Evolutionary conservation across 371 early-diverging fungal species (phyloP).

Genomic region (Saksenaea oblongispora): DNA sequence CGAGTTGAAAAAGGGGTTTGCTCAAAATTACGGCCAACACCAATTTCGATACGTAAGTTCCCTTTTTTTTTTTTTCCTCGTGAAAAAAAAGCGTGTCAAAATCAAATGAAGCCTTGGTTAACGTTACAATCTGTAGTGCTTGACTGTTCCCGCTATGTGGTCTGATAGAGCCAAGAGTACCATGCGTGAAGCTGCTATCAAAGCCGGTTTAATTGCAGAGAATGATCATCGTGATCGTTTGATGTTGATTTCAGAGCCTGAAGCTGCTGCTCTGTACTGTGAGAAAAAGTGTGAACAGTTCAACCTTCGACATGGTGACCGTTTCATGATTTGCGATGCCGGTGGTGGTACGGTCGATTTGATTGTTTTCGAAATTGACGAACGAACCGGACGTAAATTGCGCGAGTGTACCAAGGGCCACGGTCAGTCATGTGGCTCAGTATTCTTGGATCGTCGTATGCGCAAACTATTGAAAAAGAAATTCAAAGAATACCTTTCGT

Average conservation of each 20-base stretch:
- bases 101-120: neutral
- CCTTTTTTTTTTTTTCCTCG: neutral
- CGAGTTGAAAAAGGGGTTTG: slow-evolving; percentile 52
- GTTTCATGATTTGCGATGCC: slow-evolving; percentile 59
- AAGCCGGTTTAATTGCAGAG: slow-evolving; percentile 44
- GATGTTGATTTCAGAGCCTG: slow-evolving; percentile 50
- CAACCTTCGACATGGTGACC: slow-evolving; percentile 45
- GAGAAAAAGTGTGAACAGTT: slow-evolving; percentile 55
- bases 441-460: slow-evolving; percentile 61
- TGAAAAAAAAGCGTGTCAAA: neutral
- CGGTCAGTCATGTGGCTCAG: slow-evolving; percentile 58
- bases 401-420: slow-evolving; percentile 62
- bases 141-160: slow-evolving; percentile 60
- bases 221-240: slow-evolving; percentile 49
- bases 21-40: slow-evolving; percentile 35
- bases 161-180: slow-evolving; percentile 52
- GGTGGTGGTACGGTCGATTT: slow-evolving; percentile 48
- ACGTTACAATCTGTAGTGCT: slow-evolving; percentile 27
- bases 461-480: slow-evolving; percentile 52
- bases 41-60: slow-evolving; percentile 47
- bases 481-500: slow-evolving; percentile 47
- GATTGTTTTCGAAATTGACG: slow-evolving; percentile 42
- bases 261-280: slow-evolving; percentile 54
- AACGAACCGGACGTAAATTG: slow-evolving; percentile 34
- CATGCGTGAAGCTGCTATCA: slow-evolving; percentile 54